These are phyloP conservation scores for Oemleria cerasiformis DNA, from an alignment of 306 rosid genomes.

Conservation along the genomic window DNA sequence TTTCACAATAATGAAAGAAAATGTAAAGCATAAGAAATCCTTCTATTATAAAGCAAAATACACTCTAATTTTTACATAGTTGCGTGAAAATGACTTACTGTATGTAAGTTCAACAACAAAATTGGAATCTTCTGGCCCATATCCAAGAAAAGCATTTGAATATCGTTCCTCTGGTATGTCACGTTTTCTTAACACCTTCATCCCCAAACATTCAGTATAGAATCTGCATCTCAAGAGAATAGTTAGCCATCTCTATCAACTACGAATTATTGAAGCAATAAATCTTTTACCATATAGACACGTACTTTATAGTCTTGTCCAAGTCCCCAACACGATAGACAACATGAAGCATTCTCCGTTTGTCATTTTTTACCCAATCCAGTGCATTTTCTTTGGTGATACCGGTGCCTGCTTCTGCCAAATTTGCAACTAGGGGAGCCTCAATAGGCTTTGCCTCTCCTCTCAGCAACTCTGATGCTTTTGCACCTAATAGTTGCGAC, in stretches of 20 bases:
- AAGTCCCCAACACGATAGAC: conserved; percentile 68
- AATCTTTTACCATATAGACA: neutral
- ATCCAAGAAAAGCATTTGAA: conserved; percentile 69
- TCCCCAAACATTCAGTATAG: conserved; percentile 67
- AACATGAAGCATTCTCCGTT: conserved; percentile 63
- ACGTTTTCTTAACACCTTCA: conserved; percentile 63
- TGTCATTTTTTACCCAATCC: conserved; percentile 62
- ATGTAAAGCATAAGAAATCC: no score
- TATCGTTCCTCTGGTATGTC: conserved; percentile 63
- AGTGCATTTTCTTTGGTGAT: conserved; percentile 44
- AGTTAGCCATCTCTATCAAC: neutral
- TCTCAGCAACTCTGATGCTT: conserved; percentile 43
- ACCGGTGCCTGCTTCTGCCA: conserved; percentile 40
- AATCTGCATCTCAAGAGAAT: conserved; percentile 42
- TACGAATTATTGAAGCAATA: neutral
- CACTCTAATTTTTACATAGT: neutral
- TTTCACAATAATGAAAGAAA: neutral
- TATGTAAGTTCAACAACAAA: conserved; percentile 66
- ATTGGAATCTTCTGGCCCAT: conserved; percentile 63
- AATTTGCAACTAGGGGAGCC: conserved; percentile 37
- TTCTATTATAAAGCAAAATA: neutral
- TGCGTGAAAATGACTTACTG: conserved; percentile 37
- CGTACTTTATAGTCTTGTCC: conserved; percentile 67
- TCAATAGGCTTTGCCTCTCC: conserved; percentile 34
- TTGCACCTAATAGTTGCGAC: conserved; percentile 35